Base-by-base conservation (phyloP, 805 yeast genomes). In the Candida pini region DNA sequence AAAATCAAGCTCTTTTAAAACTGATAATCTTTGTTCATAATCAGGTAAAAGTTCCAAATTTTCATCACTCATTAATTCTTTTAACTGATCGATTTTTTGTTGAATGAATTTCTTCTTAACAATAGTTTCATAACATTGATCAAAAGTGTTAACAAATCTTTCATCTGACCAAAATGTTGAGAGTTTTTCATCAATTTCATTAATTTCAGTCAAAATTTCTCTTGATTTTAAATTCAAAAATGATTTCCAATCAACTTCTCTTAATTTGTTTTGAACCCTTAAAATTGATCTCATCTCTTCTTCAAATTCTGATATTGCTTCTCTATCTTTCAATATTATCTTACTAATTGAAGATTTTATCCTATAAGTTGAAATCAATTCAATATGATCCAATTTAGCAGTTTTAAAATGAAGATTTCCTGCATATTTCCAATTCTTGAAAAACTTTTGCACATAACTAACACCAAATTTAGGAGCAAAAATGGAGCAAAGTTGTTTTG, bases 41-140 rank as follows among this genome's bases (percentile, higher is more conserved):
- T 92, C 96, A 0, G 98, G 97, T 24, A 92, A 66, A 30, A 92
- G 64, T 45, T 86, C 96, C 49, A 92, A 63, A 50, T 89, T 92
- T 47, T 89, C 95, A 39, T 86, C 95, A 1, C 95, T 81, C 44
- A 88, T 72, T 31, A 81, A 62, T 30, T 71, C 67, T 47, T 76
- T 76, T 47, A 86, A 56, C 0, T 68, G 57, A 9, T 63, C 70
- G 16, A 89, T 78, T 39, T 78, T 67, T 10, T 56, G 49, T 36
- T 69, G 65, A 16, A 83, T 52, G 19, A 52, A 38, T 35, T 66
- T 64, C 40, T 69, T 73, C 30, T 66, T 61, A 28, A 71, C 65
- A 16, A 76, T 28, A 61, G 47, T 17, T 47, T 47, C 32, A 28
- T 52, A 56, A 16, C 48, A 41, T 9, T 33, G 28, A 8, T 31